These are phyloP conservation scores for Tulasnella sp. DNA, from an alignment of 768 basidiomycete species.

Conservation along the genomic window DNA sequence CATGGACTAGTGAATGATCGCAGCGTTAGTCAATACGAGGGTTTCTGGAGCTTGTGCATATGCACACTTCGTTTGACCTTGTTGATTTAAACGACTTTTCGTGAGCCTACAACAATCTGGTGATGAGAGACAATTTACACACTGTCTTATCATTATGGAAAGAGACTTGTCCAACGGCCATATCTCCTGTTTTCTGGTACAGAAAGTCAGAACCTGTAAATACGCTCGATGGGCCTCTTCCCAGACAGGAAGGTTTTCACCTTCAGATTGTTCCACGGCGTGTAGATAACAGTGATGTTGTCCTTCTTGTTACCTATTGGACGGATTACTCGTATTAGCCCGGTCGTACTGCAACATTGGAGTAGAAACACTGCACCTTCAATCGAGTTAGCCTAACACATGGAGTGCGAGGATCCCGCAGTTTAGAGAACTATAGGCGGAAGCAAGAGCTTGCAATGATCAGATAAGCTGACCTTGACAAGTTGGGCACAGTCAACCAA, in stretches of 20 bases:
- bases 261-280: constrained; percentile 86
- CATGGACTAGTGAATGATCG: constrained; percentile 46
- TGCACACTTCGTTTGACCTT: constrained; percentile 75
- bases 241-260: too few relatives aligned
- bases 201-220: not conserved
- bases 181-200: constrained; percentile 86
- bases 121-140: constrained; percentile 17
- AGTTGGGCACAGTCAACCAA: constrained; percentile 84
- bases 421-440: too few relatives aligned
- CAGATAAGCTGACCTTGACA: constrained; percentile 54
- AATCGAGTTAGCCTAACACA: constrained; percentile 68
- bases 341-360: not conserved
- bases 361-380: constrained; percentile 46
- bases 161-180: constrained; percentile 93
- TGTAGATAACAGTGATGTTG: constrained; percentile 87
- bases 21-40: not conserved
- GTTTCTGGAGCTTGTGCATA: not conserved
- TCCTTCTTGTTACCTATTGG: constrained; percentile 87
- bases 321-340: not conserved
- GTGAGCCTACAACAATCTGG: not conserved
- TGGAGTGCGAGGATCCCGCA: not conserved
- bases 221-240: not conserved
- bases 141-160: constrained; percentile 89
- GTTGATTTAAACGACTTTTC: not conserved
- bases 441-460: too few relatives aligned